Conservation (phyloP, 345 rosid genomes). For the Camelina laxa region DNA sequence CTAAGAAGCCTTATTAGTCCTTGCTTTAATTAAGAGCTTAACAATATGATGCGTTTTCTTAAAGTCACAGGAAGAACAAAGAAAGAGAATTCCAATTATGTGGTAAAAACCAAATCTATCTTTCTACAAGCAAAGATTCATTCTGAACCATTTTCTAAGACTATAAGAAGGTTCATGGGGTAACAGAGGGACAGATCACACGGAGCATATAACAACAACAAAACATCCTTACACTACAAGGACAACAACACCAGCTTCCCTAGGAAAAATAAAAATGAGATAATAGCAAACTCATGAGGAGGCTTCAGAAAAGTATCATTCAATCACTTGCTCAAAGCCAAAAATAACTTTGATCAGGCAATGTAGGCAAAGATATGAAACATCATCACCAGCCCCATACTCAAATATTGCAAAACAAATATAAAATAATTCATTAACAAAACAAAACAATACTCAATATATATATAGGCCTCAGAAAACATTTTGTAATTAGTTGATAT, state of each 20-base stretch:
- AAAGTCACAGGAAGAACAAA: neutral
- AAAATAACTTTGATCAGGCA: constrained; percentile 38
- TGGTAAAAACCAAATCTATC: neutral
- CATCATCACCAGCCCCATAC: constrained; percentile 41
- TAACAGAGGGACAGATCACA: neutral
- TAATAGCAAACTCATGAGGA: neutral
- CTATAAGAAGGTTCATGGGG: neutral
- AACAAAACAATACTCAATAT: neutral
- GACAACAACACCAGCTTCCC: neutral
- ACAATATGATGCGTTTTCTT: no score
- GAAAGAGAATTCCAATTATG: neutral
- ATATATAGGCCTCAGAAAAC: constrained; percentile 24
- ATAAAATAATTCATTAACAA: neutral
- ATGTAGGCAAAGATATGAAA: constrained; percentile 44
- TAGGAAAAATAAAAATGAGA: neutral
- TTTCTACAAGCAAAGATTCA: neutral
- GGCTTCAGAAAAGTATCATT: constrained; percentile 39
- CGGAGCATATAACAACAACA: neutral
- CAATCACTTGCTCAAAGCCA: constrained; percentile 41
- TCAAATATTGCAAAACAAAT: neutral
- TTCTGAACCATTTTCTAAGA: neutral
- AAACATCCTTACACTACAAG: neutral
- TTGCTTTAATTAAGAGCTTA: no score
- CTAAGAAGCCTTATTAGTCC: no score
- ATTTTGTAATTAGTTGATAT: constrained; percentile 8